Base-by-base conservation (phyloP, 441 rosid species). In the Gossypium schwendimanii region DNA sequence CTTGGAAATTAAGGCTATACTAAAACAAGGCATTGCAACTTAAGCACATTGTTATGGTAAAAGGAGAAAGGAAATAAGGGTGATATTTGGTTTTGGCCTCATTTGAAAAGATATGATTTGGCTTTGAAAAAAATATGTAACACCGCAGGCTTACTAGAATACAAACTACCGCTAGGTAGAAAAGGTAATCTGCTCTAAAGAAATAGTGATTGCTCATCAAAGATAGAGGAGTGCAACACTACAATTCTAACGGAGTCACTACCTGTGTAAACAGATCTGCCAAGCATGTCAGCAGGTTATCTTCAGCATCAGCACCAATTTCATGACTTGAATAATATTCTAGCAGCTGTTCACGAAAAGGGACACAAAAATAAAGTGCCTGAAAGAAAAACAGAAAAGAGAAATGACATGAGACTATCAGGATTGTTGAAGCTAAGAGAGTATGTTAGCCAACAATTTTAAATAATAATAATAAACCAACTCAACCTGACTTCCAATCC, bases 241-340 rank as follows among this genome's bases (percentile, higher is more conserved):
- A 33, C 17, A 61, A 10, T 24, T 18, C 15, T 15, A 33, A 26
- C 3, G 28, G 69, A 69, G 64, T 24, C 15, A 33, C 31, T 60
- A 92, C 99, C 99, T 95, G 99, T 0, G 97, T 72, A 83, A 95
- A 95, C 63, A 95, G 82, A 86, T 95, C 98, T 1, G 98, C 98
- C 61, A 95, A 84, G 82, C 99, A 95, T 1, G 97, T 91, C 89
- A 95, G 84, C 65, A 95, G 93, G 83, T 95, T 95, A 83, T 95
- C 99, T 78, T 95, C 99, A 11, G 85, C 91, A 71, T 93, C 99
- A 17, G 84, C 93, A 12, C 74, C 71, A 65, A 54, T 88, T 82
- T 91, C 93, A 74, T 85, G 87, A 76, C 77, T 88, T 39, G 91
- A 86, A 77, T 87, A 91, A 82, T 93, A 93, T 6, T 95, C 97